A percentile compares a stretch with the other conserved stretches of the same genome.
Evolutionary conservation across 176 grass and related monocot genomes (phyloP).

Genomic region (Oryza nivara): DNA sequence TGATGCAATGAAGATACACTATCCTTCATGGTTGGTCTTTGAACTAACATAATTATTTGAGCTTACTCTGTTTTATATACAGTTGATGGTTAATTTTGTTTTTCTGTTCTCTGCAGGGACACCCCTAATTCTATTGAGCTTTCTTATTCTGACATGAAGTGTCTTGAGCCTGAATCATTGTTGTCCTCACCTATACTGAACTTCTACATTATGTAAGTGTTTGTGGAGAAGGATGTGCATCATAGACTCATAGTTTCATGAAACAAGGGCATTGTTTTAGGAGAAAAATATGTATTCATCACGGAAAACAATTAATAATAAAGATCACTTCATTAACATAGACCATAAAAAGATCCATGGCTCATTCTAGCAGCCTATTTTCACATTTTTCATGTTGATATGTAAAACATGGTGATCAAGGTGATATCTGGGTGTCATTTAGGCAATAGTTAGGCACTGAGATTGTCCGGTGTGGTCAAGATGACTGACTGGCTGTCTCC

Average conservation of each 20-base stretch:
- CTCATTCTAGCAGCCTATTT: background rate
- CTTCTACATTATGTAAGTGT: slow-evolving; percentile 86
- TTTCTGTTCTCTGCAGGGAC: slow-evolving; percentile 50
- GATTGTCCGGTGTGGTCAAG: background rate
- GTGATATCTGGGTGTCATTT: background rate
- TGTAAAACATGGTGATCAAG: background rate
- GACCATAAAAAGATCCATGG: background rate
- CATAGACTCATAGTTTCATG: background rate
- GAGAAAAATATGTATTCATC: background rate
- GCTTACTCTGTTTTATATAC: slow-evolving; percentile 35
- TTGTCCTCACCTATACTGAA: slow-evolving; percentile 95
- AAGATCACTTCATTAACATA: background rate
- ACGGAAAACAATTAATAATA: background rate
- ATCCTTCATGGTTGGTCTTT: slow-evolving; percentile 78
- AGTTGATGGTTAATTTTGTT: slow-evolving; percentile 38
- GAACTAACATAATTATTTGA: slow-evolving; percentile 16
- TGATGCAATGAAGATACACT: slow-evolving; percentile 60
- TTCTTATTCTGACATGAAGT: slow-evolving; percentile 70
- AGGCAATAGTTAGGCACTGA: background rate
- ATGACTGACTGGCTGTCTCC: background rate
- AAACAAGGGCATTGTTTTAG: background rate
- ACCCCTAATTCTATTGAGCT: slow-evolving; percentile 73
- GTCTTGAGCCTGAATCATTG: slow-evolving; percentile 76
- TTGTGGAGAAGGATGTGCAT: background rate
- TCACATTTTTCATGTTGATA: background rate